These are phyloP conservation scores for Blastosporella zonata DNA, from an alignment of 1,284 basidiomycete species.

Conservation along the genomic window DNA sequence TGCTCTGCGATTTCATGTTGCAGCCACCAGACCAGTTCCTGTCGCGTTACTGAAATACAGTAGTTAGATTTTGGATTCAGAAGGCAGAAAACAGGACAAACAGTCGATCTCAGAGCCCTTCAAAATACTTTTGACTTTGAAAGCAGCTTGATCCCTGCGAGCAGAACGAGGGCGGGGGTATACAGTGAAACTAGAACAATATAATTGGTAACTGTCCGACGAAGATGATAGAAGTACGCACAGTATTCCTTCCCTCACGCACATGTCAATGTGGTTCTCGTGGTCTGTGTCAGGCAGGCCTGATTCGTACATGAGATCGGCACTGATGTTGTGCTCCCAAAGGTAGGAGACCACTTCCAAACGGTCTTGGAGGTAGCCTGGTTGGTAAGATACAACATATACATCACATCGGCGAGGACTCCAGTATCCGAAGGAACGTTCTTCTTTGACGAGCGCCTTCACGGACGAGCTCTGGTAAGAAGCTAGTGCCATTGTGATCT, in stretches of 20 bases:
- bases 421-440: conserved; percentile 83
- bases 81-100: conserved; percentile 30
- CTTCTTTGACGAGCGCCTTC: conserved; percentile 69
- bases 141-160: conserved; percentile 62
- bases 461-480: conserved; percentile 71
- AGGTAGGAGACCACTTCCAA: conserved; percentile 75
- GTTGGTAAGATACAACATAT: conserved; percentile 77
- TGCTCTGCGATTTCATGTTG: conserved; percentile 76
- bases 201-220: not conserved
- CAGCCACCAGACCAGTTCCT: conserved; percentile 71
- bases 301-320: conserved; percentile 61
- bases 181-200: conserved; percentile 59
- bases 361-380: conserved; percentile 72
- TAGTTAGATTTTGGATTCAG: not conserved
- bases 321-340: conserved; percentile 81
- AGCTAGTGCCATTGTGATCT: conserved; percentile 71
- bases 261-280: conserved; percentile 64
- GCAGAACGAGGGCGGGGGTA: conserved; percentile 59
- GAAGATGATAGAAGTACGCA: conserved; percentile 33
- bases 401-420: conserved; percentile 84
- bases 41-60: conserved; percentile 50
- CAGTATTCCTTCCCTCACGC: conserved; percentile 76
- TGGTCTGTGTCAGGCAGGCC: conserved; percentile 43
- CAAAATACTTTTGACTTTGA: conserved; percentile 78
- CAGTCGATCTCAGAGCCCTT: conserved; percentile 73